A percentile compares a stretch with the other conserved stretches of the same genome.
These are phyloP conservation scores for Didymosphaeria variabile DNA, from an alignment of 2,329 filamentous ascomycete genomes.

Conservation along the genomic window DNA sequence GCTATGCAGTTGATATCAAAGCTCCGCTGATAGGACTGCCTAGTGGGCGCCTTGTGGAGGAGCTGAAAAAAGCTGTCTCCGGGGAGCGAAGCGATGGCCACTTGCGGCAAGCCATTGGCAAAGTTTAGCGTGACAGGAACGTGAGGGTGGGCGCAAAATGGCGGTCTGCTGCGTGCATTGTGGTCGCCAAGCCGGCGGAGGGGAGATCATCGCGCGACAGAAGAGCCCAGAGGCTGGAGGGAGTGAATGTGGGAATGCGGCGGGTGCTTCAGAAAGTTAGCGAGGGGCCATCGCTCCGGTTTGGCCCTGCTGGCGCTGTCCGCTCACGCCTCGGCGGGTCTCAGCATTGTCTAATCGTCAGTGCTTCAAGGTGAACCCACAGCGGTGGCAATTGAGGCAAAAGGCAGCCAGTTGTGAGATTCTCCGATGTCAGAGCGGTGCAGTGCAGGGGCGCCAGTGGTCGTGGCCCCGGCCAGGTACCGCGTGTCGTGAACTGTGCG, in stretches of 20 bases:
- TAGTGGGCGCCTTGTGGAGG: background rate
- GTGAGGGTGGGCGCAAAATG: slow-evolving; percentile 15
- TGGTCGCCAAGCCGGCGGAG: slow-evolving; percentile 2
- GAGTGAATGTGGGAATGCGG: slow-evolving; percentile 3
- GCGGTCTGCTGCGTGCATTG: slow-evolving; percentile 9
- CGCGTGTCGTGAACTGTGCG: background rate
- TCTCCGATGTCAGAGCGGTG: background rate
- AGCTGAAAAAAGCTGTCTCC: no score
- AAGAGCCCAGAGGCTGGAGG: background rate
- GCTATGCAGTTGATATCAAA: background rate
- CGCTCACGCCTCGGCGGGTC: background rate
- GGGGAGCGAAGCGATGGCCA: no score
- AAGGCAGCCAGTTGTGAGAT: background rate
- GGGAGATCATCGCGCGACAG: background rate
- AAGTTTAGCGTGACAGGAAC: slow-evolving; percentile 3
- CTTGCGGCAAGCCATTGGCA: background rate
- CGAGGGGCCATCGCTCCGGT: slow-evolving; percentile 14
- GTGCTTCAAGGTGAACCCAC: slow-evolving; percentile 6
- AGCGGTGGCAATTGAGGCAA: slow-evolving; percentile 18
- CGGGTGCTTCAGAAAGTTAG: slow-evolving; percentile 1
- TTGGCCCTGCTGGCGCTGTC: slow-evolving; percentile 8
- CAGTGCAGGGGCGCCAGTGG: background rate
- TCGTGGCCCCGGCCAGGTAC: slow-evolving; percentile 7
- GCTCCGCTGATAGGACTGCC: background rate
- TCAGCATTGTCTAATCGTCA: background rate